A percentile compares a stretch with the other conserved stretches of the same genome.
phyloP scores from a whole-genome alignment of 305 asterid genomes.

The Fraxinus ornus region DNA sequence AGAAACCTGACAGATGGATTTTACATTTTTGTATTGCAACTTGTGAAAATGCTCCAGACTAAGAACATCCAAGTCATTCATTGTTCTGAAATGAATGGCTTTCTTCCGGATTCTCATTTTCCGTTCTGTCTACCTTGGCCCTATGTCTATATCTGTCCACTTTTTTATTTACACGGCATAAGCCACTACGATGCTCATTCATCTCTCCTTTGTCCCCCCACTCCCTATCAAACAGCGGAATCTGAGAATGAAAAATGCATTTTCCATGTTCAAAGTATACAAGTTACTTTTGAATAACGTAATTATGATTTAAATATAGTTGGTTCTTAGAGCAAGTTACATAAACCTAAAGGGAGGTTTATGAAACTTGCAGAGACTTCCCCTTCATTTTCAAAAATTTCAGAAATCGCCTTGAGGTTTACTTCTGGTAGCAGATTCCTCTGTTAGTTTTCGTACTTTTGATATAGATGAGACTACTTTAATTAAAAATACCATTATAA shows the following conservation, averaged over 20 bases:
- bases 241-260: background rate
- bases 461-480: background rate
- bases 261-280: background rate
- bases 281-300: background rate
- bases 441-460: background rate
- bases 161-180: background rate
- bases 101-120: background rate
- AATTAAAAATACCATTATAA: background rate
- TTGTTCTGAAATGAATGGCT: background rate
- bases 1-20: background rate
- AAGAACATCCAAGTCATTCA: background rate
- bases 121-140: background rate
- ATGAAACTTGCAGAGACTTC: background rate
- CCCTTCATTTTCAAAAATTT: background rate
- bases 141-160: background rate
- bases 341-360: background rate
- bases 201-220: background rate
- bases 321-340: background rate
- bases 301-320: background rate
- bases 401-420: background rate
- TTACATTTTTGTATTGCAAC: background rate
- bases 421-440: background rate
- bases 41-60: background rate
- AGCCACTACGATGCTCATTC: background rate
- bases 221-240: background rate